Evolutionary conservation across 1,284 basidiomycete genomes (phyloP).

Genomic region (Gymnopus androsaceus): DNA sequence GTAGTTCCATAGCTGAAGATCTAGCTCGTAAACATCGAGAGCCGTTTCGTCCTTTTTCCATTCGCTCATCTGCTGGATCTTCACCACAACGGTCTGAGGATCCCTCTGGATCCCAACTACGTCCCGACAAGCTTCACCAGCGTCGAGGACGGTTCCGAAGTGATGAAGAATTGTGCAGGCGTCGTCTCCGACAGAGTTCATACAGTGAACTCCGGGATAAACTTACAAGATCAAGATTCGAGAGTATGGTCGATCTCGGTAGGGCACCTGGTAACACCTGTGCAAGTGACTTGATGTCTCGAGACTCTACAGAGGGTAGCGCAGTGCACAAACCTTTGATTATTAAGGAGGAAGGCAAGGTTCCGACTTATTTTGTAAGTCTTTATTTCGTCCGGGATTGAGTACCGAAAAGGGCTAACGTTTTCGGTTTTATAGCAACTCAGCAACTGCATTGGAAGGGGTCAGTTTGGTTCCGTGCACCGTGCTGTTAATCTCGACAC

Average conservation of each 20-base stretch:
- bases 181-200: constrained; percentile 64
- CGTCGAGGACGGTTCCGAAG: constrained; percentile 68
- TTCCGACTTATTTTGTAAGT: constrained; percentile 83
- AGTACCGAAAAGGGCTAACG: constrained; percentile 17
- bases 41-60: constrained; percentile 77
- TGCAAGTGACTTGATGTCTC: constrained; percentile 63
- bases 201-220: constrained; percentile 63
- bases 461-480: constrained; percentile 96
- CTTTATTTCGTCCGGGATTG: constrained; percentile 2
- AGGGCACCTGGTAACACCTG: constrained; percentile 52
- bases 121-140: constrained; percentile 45
- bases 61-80: too few relatives aligned
- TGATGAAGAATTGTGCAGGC: constrained; percentile 57
- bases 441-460: constrained; percentile 93
- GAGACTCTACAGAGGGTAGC: constrained; percentile 63
- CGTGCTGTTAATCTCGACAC: constrained; percentile 89
- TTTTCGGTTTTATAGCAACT: constrained; percentile 69
- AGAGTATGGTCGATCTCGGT: constrained; percentile 68
- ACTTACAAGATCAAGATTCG: constrained; percentile 58
- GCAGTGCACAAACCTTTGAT: constrained; percentile 76
- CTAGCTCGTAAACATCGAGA: constrained; percentile 41
- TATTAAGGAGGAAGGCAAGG: constrained; percentile 80
- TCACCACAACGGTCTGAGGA: constrained; percentile 37
- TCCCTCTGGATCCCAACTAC: constrained; percentile 19
- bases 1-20: constrained; percentile 56